phyloP scores from a whole-genome alignment of 495 filamentous ascomycete species.

The Penicillium paxilli region DNA sequence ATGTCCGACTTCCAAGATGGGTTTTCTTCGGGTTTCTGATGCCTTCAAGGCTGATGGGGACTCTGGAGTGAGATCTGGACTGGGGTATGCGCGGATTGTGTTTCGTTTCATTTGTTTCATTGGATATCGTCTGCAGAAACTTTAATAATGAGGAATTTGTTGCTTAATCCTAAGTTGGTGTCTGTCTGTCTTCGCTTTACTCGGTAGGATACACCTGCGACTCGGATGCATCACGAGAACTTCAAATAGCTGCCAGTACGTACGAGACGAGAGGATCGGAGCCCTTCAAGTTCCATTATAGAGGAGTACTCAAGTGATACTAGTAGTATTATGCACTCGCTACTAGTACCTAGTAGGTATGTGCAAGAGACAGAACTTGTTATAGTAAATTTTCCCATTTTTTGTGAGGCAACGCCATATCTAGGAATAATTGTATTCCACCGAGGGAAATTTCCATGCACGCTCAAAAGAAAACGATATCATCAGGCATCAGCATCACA shows the following conservation, averaged over 20 bases:
- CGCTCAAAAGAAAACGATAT: slow-evolving; percentile 9
- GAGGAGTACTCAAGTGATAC: too few species aligned
- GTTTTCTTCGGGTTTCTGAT: too few species aligned
- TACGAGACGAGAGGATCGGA: too few species aligned
- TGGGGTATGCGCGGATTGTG: neutral
- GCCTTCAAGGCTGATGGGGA: neutral
- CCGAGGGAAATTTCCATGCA: slow-evolving; percentile 5
- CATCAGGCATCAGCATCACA: slow-evolving; percentile 14
- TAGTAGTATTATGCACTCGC: too few species aligned
- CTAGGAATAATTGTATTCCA: slow-evolving; percentile 5
- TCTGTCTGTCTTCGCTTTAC: neutral
- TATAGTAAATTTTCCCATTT: slow-evolving; percentile 13
- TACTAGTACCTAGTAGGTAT: neutral
- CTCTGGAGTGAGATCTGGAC: neutral
- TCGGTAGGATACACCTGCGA: neutral
- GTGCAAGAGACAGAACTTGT: neutral
- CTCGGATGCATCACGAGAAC: too few species aligned
- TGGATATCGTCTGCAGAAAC: neutral
- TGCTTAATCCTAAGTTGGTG: neutral
- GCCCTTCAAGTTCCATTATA: too few species aligned
- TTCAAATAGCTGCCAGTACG: too few species aligned
- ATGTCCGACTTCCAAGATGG: too few species aligned
- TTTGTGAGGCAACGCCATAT: slow-evolving; percentile 10
- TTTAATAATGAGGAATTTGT: neutral
- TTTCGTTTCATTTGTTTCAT: neutral